Evolutionary conservation across 2,329 filamentous ascomycete genomes (phyloP), one percentile per base, ranked within the genome.

Genomic region (Whalleya microplaca): DNA sequence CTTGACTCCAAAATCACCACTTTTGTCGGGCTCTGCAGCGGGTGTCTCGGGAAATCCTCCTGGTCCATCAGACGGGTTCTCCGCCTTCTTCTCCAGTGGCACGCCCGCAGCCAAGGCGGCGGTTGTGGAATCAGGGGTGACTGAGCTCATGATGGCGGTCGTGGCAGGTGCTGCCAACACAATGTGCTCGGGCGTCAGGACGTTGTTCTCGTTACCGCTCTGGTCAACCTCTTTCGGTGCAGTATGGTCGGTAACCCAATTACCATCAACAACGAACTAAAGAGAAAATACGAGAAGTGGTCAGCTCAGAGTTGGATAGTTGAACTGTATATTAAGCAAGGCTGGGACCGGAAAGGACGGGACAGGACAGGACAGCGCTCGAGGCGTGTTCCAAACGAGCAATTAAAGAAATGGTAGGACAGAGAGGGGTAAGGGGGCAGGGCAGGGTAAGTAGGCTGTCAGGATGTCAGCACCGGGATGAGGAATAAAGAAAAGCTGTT

Each of bases 181-280:
- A 51, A 96, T 89, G 70, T 91, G 83, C 61, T 92, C 84, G 55
- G 89, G 86, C 41, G 84, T 84, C 55, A 99, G 84, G 63, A 97
- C 86, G 85, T 98, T 98, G 83, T 98, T 98, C 68, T 92, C 81
- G 82, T 94, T 96, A 69, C 90, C 89, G 69, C 87, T 81, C 64
- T 84, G 83, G 80, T 97, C 94, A 70, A 86, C 85, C 77, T 97
- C 93, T 76, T 89, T 88, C 57, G 90, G 90, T 42, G 88, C 89
- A 56, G 86, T 86, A 67, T 88, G 85, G 76, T 97, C 93, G 73
- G 87, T 90, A 48, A 86, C 87, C 95, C 95, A 99, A 66, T 84
- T 85, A 66, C 90, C 91, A 83, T 99, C 92, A 65, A 97, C 94
- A 68, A 99, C 90, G 75, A 96, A 99, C 94, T 97, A 73, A 53